phyloP scores from a whole-genome alignment of 106 monocot species.

The Acorus calamus region DNA sequence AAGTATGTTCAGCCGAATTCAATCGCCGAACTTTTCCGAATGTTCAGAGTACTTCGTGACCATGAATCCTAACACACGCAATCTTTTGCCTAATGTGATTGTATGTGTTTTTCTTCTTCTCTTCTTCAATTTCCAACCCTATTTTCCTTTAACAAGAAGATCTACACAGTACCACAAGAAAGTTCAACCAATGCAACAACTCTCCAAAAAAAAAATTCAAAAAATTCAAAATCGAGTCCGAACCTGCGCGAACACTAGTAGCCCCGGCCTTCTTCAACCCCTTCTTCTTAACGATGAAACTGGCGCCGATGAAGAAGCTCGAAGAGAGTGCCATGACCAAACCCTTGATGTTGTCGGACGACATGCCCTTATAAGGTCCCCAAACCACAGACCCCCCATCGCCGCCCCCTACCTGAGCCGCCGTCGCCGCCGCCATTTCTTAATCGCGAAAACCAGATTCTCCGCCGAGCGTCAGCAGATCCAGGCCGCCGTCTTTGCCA shows the following conservation, averaged over 20 bases:
- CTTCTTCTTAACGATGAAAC: conserved; percentile 81
- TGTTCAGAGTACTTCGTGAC: no score
- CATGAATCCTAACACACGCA: no score
- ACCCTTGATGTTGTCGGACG: conserved; percentile 61
- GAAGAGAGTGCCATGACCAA: conserved; percentile 60
- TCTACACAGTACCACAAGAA: background rate
- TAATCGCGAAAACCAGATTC: no score
- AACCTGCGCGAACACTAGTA: conserved; percentile 82
- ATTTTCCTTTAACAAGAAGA: no score
- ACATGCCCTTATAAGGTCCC: conserved; percentile 40
- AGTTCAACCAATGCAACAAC: background rate
- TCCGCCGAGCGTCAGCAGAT: no score
- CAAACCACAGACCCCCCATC: conserved; percentile 1
- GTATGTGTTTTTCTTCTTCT: no score
- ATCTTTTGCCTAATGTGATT: no score
- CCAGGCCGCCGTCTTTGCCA: no score
- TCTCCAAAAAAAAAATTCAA: background rate
- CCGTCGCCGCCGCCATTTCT: conserved; percentile 1
- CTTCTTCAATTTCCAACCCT: no score
- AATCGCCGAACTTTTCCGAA: no score
- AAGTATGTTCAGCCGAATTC: no score
- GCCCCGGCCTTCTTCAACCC: conserved; percentile 79
- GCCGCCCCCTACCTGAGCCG: conserved; percentile 16
- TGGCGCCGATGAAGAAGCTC: conserved; percentile 65
- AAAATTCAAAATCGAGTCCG: background rate